Percentiles rank a stretch among this genome's conserved stretches.
Conservation (phyloP, 768 basidiomycete species). For the Suillus cothurnatus region DNA sequence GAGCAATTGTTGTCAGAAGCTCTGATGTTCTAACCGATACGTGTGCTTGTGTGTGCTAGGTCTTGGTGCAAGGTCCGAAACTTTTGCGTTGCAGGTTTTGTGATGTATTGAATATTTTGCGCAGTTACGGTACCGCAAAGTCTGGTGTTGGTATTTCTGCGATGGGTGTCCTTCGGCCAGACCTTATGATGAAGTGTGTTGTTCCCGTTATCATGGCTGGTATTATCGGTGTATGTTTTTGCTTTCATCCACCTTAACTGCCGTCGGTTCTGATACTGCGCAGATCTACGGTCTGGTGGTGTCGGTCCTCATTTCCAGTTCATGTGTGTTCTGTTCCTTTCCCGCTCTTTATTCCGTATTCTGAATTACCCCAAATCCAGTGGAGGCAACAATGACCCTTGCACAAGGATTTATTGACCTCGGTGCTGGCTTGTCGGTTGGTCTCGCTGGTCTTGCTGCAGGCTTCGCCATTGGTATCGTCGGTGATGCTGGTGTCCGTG, state of each 20-base stretch:
- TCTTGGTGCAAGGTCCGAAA: slow-evolving; percentile 79
- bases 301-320: slow-evolving; percentile 91
- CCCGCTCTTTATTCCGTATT: neutral
- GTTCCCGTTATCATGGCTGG: slow-evolving; percentile 99
- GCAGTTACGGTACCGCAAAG: slow-evolving; percentile 98
- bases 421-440: slow-evolving; percentile 90
- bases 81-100: neutral
- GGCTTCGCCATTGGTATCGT: slow-evolving; percentile 99
- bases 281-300: slow-evolving; percentile 98
- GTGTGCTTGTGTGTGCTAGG: slow-evolving; percentile 42
- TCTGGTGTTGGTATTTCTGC: slow-evolving; percentile 97
- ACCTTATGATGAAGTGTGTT: slow-evolving; percentile 97
- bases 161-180: slow-evolving; percentile 96
- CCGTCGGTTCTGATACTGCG: slow-evolving; percentile 8
- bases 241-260: neutral
- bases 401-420: slow-evolving; percentile 94
- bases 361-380: slow-evolving; percentile 40
- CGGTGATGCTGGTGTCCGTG: slow-evolving; percentile 97
- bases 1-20: neutral
- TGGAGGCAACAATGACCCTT: slow-evolving; percentile 78
- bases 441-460: slow-evolving; percentile 93
- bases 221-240: slow-evolving; percentile 89
- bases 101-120: neutral
- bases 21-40: slow-evolving; percentile 1
- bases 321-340: slow-evolving; percentile 60